These are phyloP conservation scores for Dichotomopilus funicola DNA, from an alignment of 2,329 filamentous ascomycete species.

Conservation along the genomic window DNA sequence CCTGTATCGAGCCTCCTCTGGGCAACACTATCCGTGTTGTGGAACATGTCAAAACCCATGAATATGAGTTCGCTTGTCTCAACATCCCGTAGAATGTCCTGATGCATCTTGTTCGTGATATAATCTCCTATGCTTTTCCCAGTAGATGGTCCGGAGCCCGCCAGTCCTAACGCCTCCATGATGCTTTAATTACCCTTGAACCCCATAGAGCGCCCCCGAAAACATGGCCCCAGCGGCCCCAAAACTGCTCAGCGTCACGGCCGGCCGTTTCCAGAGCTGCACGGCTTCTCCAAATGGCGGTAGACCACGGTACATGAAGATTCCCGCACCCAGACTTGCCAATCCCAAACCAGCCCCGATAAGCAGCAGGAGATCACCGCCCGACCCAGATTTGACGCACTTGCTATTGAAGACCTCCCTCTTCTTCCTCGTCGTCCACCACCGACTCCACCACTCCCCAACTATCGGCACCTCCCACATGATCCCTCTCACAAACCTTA, in stretches of 20 bases:
- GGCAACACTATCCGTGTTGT: too few relatives aligned
- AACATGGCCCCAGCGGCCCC: constrained; percentile 24
- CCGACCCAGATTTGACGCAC: constrained; percentile 1
- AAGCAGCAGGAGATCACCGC: constrained; percentile 11
- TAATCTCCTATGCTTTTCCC: too few relatives aligned
- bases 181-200: neutral
- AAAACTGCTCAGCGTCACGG: constrained; percentile 14
- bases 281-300: constrained; percentile 21
- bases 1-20: too few relatives aligned
- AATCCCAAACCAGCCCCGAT: constrained; percentile 11
- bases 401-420: constrained; percentile 8
- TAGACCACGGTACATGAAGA: constrained; percentile 16
- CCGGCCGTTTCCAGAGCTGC: constrained; percentile 21
- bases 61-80: too few relatives aligned
- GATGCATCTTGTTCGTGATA: too few relatives aligned
- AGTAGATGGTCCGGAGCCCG: neutral
- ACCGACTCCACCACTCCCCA: constrained; percentile 20
- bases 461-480: constrained; percentile 18
- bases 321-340: constrained; percentile 11
- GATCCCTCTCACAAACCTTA: constrained; percentile 19
- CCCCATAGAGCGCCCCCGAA: constrained; percentile 10
- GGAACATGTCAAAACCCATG: too few relatives aligned
- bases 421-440: constrained; percentile 18
- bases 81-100: too few relatives aligned
- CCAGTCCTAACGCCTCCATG: constrained; percentile 1